Evolutionary conservation across 1,284 basidiomycete genomes (phyloP), one percentile per base, ranked within the genome.

Genomic region (Fomitopsis schrenkii): DNA sequence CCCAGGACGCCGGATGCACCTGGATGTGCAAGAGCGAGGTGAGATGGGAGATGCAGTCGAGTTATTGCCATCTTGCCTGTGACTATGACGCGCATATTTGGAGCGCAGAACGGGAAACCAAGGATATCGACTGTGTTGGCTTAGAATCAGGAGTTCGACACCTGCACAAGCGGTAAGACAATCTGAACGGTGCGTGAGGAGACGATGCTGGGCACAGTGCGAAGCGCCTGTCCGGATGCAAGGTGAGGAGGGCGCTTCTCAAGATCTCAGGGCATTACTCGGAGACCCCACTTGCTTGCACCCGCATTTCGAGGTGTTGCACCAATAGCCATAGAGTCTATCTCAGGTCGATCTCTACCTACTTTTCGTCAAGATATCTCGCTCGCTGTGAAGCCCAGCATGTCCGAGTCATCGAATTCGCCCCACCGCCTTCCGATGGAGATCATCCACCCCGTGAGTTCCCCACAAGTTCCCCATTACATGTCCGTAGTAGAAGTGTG

Each of bases 1-100:
- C 91, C 91, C 10, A 93, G 80, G 15, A 93, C 81, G 38, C 91
- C 91, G 41, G 91, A 92, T 63, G 91, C 91, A 64, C 91, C 91
- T 90, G 70, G 8, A 57, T 14, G 58, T 42, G 17, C 22, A 22
- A 22, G 22, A 33, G 33, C 38, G 46, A 50, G 36, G 41, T 44
- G n/a, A 38, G 15, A 22, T 10, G 36, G 22, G 55, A 40, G 12
- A 22, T 41, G 12, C 42, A 10, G 44, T 14, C 14, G 14, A 59
- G 28, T 9, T 3, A 5, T 48, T 14, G 19, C 8, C 5, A 28
- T 58, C 70, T 64, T 70, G 76, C 85, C 85, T 74, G 85, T 87
- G 48, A 87, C 72, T 38, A 86, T 72, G 44, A 86, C 74, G 17
- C 72, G 77, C 71, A 72, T 75, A 44, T 26, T 61, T 33, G 45